Evolutionary conservation across 805 yeast species (phyloP), one percentile per base, ranked within the genome.

Genomic region (Kodamaea kaohsiungensis): DNA sequence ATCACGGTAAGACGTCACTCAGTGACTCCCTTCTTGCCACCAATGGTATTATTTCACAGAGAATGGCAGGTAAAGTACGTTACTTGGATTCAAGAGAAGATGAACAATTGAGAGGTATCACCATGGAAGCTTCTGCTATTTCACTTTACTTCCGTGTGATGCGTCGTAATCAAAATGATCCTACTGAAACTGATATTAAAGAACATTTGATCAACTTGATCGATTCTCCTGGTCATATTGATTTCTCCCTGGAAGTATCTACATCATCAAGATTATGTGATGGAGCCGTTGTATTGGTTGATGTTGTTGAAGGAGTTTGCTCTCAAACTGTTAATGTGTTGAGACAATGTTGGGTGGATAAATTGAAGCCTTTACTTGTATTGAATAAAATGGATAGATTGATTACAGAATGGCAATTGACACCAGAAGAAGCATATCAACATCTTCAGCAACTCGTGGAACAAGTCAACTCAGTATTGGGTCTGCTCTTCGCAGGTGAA

Each of bases 211-310:
- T 95, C 65, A 95, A 95, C 66, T 79, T 95, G 62, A 93, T 95
- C 54, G 99, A 95, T 70, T 93, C 98, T 0, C 99, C 99, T 0
- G 99, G 99, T n/a, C 99, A 95, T 64, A 91, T 95, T 56, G 99
- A 95, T 71, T 95, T 95, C 68, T 88, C 96, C 1, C 88, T 96
- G 10, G 99, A 95, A 66, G 99, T 95, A 0, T 89, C 97, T 25
- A 89, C 97, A 0, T 96, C 98, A 0, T 91, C 98, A 1, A 79
- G 99, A 63, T 76, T 95, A 45, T 95, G 98, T 74, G 99, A 95
- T 67, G 98, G 98, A 46, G 97, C 98, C 0, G 88, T 95, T 2
- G 96, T 95, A 0, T 75, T 95, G 13, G 97, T 95, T 1, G 99
- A 95, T 69, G 98, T 90, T 2, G 97, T 95, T 1, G 99, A 95